Conservation (phyloP, 345 rosid genomes). For the Microcos paniculata region DNA sequence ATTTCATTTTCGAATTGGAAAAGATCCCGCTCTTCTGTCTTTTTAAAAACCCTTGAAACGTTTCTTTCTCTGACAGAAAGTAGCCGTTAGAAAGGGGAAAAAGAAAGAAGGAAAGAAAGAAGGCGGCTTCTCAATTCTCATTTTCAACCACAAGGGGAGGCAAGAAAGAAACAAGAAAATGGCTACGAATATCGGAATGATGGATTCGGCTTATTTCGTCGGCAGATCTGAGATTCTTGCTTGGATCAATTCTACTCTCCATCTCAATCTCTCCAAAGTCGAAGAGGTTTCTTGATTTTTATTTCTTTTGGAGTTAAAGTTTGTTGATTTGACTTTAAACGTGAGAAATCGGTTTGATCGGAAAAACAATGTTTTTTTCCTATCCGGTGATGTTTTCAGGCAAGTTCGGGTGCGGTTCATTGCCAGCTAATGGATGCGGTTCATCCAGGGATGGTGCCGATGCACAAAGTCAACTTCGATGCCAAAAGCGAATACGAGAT, state of each 20-base stretch:
- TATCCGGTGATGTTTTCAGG: slow-evolving; percentile 40
- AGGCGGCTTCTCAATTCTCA: not conserved
- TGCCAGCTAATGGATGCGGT: slow-evolving; percentile 91
- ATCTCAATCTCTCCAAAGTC: slow-evolving; percentile 88
- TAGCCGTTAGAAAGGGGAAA: slow-evolving; percentile 37
- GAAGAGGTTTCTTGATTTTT: slow-evolving; percentile 64
- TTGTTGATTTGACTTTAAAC: not conserved
- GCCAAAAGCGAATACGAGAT: slow-evolving; percentile 96
- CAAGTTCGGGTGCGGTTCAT: slow-evolving; percentile 88
- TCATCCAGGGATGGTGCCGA: slow-evolving; percentile 90
- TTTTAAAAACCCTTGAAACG: slow-evolving; percentile 27
- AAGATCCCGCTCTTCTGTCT: slow-evolving; percentile 44
- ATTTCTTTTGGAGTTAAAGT: not conserved
- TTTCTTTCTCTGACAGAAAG: slow-evolving; percentile 5
- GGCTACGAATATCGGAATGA: slow-evolving; percentile 90
- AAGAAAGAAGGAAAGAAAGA: not conserved
- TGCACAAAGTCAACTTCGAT: slow-evolving; percentile 97
- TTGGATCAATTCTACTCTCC: slow-evolving; percentile 91
- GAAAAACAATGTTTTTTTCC: not conserved
- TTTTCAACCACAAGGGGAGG: not conserved
- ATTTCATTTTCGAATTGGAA: slow-evolving; percentile 29
- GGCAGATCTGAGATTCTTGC: slow-evolving; percentile 96
- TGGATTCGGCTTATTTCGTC: slow-evolving; percentile 91
- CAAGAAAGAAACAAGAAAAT: slow-evolving; percentile 24
- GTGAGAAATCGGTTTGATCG: not conserved